Evolutionary conservation across 768 basidiomycete species (phyloP).

Genomic region (Glaciozyma antarctica): DNA sequence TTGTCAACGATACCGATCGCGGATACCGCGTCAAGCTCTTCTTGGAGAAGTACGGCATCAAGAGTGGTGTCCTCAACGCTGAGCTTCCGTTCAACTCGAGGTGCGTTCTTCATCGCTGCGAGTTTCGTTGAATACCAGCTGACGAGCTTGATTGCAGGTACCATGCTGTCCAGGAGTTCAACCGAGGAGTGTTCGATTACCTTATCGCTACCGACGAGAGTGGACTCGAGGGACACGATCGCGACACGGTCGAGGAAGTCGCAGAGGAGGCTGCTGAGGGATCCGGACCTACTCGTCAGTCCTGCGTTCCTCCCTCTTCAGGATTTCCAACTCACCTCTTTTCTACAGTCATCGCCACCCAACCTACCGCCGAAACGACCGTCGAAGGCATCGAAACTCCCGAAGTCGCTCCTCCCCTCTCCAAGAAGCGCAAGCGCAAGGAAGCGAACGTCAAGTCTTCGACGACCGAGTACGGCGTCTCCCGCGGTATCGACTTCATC

Average conservation of each 20-base stretch:
- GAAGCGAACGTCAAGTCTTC: conserved; percentile 47
- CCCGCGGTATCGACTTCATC: conserved; percentile 91
- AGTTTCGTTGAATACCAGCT: not conserved
- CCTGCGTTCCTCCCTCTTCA: not conserved
- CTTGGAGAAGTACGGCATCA: conserved; percentile 92
- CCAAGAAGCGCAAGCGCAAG: conserved; percentile 42
- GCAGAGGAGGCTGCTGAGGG: conserved; percentile 20
- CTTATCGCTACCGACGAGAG: conserved; percentile 96
- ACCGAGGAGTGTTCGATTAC: conserved; percentile 95
- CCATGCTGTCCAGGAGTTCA: conserved; percentile 96
- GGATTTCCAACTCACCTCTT: not conserved
- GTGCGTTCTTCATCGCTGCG: conserved; percentile 38
- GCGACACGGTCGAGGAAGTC: conserved; percentile 47
- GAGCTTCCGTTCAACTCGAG: conserved; percentile 92
- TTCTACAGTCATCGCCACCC: conserved; percentile 31
- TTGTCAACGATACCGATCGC: conserved; percentile 91
- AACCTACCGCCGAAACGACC: conserved; percentile 6
- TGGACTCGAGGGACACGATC: conserved; percentile 49
- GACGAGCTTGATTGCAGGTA: conserved; percentile 49
- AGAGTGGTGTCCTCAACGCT: conserved; percentile 89
- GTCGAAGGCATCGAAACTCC: conserved; percentile 1
- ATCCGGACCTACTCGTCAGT: not conserved
- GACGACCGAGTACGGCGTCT: conserved; percentile 81
- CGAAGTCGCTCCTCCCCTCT: conserved; percentile 8
- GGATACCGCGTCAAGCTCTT: conserved; percentile 95